A percentile compares a stretch with the other conserved stretches of the same genome.
phyloP scores from a whole-genome alignment of 306 rosid species.

The Gastrolobium bilobum region DNA sequence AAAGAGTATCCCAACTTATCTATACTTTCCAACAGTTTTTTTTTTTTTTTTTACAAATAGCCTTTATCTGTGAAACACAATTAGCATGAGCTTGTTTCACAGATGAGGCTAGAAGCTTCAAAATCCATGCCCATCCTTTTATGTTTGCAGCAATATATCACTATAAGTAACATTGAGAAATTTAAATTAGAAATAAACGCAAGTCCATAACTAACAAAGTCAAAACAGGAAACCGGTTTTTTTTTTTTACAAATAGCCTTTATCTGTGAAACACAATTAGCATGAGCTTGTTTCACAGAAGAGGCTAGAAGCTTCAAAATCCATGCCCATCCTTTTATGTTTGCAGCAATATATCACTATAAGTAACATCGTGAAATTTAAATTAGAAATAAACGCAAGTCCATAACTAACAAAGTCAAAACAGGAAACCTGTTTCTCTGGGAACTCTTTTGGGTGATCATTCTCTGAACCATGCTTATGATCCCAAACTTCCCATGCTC shows the following conservation, averaged over 20 bases:
- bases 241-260: too few relatives aligned
- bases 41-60: not conserved
- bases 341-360: not conserved
- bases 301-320: slow-evolving; percentile 35
- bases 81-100: slow-evolving; percentile 13
- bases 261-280: slow-evolving; percentile 33
- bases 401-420: slow-evolving; percentile 27
- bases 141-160: not conserved
- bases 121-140: slow-evolving; percentile 26
- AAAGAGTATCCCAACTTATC: slow-evolving; percentile 11
- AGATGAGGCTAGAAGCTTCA: slow-evolving; percentile 28
- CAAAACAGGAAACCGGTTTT: slow-evolving; percentile 71
- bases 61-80: slow-evolving; percentile 30
- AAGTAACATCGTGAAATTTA: slow-evolving; percentile 38
- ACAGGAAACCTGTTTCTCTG: slow-evolving; percentile 78
- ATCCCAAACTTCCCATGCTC: slow-evolving; percentile 93
- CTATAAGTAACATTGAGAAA: slow-evolving; percentile 32
- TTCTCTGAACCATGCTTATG: slow-evolving; percentile 76
- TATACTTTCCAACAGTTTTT: not conserved
- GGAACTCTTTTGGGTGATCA: slow-evolving; percentile 86
- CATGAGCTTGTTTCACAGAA: slow-evolving; percentile 16
- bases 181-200: slow-evolving; percentile 5
- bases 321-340: slow-evolving; percentile 9
- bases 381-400: slow-evolving; percentile 31
- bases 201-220: slow-evolving; percentile 1